Evolutionary conservation across 345 rosid species (phyloP), one percentile per base, ranked within the genome.

Genomic region (Cochlearia excelsa): DNA sequence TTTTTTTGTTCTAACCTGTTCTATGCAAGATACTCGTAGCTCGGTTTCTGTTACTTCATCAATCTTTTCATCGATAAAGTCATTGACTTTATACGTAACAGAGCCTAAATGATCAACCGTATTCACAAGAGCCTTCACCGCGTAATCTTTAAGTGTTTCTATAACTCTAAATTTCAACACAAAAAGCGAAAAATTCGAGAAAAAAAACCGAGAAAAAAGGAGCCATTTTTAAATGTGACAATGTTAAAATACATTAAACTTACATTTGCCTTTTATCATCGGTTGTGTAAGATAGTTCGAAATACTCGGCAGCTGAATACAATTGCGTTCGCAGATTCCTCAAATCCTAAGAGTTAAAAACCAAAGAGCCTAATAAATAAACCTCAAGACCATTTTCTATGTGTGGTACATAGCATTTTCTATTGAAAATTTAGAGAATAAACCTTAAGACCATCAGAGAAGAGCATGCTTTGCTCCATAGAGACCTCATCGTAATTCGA

Each of bases 51-150:
- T 57, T 57, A 92, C 95, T 74, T 92, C 84, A 41, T 86, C 95
- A 34, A 88, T 89, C 65, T 86, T 88, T 71, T 78, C 95, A 45
- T 92, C 93, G 28, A 92, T 68, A 50, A 92, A 78, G 79, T 92
- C 89, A 28, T 76, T 83, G 34, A 92, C 91, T 80, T 83, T 86
- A 65, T 80, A 92, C 1, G 97, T 88, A 70, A 84, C 85, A n/a
- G 97, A 88, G 49, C 98, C 98, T 56, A 92, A 75, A 78, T 92
- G 98, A 65, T 92, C 98, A 72, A 92, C 88, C 0, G 98, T 92
- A 67, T 86, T 92, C 63, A 92, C 95, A 28, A 92, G 72, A 70
- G 98, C 98, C 72, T 88, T 83, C 59, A 86, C 74, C 2, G 97
- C 84, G 54, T 92, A 92, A 68, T 90, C 97, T 80, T 84, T 83